Conservation (phyloP, 164 flowering plant genomes). For the Nymphaea thermarum region DNA sequence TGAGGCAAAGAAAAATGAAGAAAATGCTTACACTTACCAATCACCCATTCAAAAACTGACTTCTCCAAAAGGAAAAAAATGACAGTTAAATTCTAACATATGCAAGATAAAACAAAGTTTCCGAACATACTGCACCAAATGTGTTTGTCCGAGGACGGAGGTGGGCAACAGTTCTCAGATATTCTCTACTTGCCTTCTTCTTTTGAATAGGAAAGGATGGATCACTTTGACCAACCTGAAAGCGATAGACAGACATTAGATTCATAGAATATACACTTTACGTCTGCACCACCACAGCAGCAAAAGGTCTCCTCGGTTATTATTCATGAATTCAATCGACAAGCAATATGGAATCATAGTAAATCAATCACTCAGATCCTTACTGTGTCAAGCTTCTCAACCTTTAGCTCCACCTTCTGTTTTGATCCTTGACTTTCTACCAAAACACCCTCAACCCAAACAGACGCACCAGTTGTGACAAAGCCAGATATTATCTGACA, state of each 20-base stretch:
- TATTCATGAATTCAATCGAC: not conserved
- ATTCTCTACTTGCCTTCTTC: slow-evolving; percentile 86
- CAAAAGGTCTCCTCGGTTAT: not conserved
- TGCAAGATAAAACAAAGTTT: not conserved
- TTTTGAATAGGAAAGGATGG: slow-evolving; percentile 90
- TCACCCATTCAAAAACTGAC: too few species aligned
- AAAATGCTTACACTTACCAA: too few species aligned
- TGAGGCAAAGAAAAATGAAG: too few species aligned
- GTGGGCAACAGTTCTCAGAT: slow-evolving; percentile 92
- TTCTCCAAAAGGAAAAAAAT: too few species aligned
- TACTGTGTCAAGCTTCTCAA: slow-evolving; percentile 45
- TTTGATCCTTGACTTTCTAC: slow-evolving; percentile 82
- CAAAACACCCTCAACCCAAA: slow-evolving; percentile 58
- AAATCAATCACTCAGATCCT: slow-evolving; percentile 1
- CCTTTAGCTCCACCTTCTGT: slow-evolving; percentile 85
- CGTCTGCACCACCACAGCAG: not conserved
- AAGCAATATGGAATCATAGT: too few species aligned
- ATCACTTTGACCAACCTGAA: slow-evolving; percentile 81
- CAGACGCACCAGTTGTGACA: slow-evolving; percentile 80
- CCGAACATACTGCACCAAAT: slow-evolving; percentile 76
- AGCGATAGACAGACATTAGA: slow-evolving; percentile 2
- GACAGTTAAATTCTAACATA: not conserved
- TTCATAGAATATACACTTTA: not conserved
- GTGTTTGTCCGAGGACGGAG: slow-evolving; percentile 98
- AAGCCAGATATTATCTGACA: slow-evolving; percentile 64